phyloP scores from a whole-genome alignment of 192 early-diverging fungal species.

The Chytriomyces sp. region DNA sequence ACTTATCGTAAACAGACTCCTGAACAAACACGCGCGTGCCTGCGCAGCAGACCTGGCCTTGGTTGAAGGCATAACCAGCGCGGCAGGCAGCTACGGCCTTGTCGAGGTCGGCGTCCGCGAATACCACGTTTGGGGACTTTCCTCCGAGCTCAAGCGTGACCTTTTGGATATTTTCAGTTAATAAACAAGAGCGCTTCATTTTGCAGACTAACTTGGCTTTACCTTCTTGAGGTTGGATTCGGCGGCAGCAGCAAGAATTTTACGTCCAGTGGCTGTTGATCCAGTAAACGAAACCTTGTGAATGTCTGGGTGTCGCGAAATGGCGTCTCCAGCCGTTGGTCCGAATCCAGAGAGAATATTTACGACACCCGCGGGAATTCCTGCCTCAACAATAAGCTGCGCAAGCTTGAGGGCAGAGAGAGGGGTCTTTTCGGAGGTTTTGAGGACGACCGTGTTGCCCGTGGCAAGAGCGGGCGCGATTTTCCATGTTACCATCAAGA shows the following conservation, averaged over 20 bases:
- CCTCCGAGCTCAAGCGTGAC: slow-evolving; percentile 51
- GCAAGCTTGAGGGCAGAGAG: slow-evolving; percentile 39
- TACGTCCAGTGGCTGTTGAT: slow-evolving; percentile 36
- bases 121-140: slow-evolving; percentile 36
- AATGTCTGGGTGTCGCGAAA: slow-evolving; percentile 52
- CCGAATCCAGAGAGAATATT: slow-evolving; percentile 56
- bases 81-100: slow-evolving; percentile 33
- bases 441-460: slow-evolving; percentile 39
- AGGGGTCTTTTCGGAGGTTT: slow-evolving; percentile 43
- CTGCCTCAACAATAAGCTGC: slow-evolving; percentile 38
- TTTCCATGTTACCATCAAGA: slow-evolving; percentile 41
- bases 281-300: slow-evolving; percentile 70
- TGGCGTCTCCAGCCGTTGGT: slow-evolving; percentile 54
- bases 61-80: slow-evolving; percentile 20
- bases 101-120: slow-evolving; percentile 27
- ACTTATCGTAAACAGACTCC: slow-evolving; percentile 32
- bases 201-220: no score
- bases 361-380: slow-evolving; percentile 55
- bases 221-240: slow-evolving; percentile 54
- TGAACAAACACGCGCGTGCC: slow-evolving; percentile 37
- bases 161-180: no score
- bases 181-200: not conserved
- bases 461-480: slow-evolving; percentile 39
- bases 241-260: slow-evolving; percentile 37
- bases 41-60: slow-evolving; percentile 49